Base-by-base conservation (phyloP, 352 stramenopile species). In the Blastocystis sp. region DNA sequence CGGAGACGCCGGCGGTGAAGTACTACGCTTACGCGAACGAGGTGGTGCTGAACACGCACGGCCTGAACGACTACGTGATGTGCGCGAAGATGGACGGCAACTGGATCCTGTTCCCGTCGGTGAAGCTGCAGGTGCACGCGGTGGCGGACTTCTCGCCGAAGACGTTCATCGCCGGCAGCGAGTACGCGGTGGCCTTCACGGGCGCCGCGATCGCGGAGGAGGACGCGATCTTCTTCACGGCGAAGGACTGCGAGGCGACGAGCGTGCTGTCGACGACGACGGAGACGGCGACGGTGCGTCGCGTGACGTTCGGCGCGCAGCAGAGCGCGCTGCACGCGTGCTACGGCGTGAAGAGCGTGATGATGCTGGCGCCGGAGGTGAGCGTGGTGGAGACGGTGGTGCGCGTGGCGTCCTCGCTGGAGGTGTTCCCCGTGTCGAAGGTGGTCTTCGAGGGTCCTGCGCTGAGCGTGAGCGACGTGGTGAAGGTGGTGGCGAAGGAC, bases 1-100 rank as follows among this genome's bases (percentile, higher is more conserved):
- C 14, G 48, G 74, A 59, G 43, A 68, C 74, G 21, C 14, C n/a
- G 0, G 9, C 48, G 38, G 60, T 21, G 17, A 14, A 19, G 28
- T 28, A 69, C 48, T 84, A 59, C 74, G 74, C 68, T 10, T 84
- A 84, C 45, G 74, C 74, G 3, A 69, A 84, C 74, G 74, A 84
- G 74, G 66, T 57, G 24, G 42, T 84, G n/a, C 28, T 57, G 60
- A 24, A 52, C 21, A 28, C 14, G 9, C 11, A 14, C 34, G 74
- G 65, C 10, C 48, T 59, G 74, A 48, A 69, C 40, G 57, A 57
- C n/a, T 68, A 52, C 61, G 74, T 84, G 74, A 17, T 84, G 57
- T 84, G 74, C 60, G 74, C 74, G 38, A 42, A 68, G n/a, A 28
- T 84, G 11, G 60, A 45, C n/a, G 52, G 24, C 24, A 38, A 68